Evolutionary conservation across 169 alveolate species (phyloP), one percentile per base, ranked within the genome.

Genomic region (Eimeria sp.): DNA sequence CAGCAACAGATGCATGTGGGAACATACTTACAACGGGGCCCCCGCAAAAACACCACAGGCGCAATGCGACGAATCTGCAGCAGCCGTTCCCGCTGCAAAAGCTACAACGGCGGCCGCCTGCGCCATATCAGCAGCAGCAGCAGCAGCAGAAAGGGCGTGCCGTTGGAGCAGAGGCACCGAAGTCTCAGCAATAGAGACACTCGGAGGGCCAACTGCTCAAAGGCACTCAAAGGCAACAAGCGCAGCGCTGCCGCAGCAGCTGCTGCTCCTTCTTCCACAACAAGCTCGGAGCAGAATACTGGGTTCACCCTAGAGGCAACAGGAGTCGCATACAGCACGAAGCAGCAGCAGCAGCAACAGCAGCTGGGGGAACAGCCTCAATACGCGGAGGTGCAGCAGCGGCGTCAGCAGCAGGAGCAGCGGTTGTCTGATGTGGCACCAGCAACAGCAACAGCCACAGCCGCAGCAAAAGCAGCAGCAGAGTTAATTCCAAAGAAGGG

Each of bases 301-400:
- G 76, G 14, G 11, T 13, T 67, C 45, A 22, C 40, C 14, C 76
- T 27, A 22, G 76, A 67, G 27, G 76, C 76, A 22, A 67, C 76
- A 67, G 76, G 76, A 27, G 40, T 22, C 27, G 25, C 34, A 43
- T 67, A 30, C 43, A 67, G 27, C 76, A 11, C 25, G 43, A 22
- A 20, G 76, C 76, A 25, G 76, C 76, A 67, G 76, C 76, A 67
- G 76, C 76, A 67, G 27, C 76, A 54, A 54, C 61, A 54, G 16
- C 61, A 54, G 61, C 61, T 34, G 2, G 40, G 40, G 0, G 40
- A 34, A 34, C 40, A 34, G 40, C 3, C 10, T 7, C 61, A 54
- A 54, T 4, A 54, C 20, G 1, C 16, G 61, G 61, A 54, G 61
- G 61, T 11, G 16, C 20, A 14, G 4, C 61, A 54, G 61, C 61